Percentiles rank a stretch among this genome's conserved stretches.
Evolutionary conservation across 2,329 filamentous ascomycete species (phyloP).

Genomic region (Graphiopsis chlorocephala): DNA sequence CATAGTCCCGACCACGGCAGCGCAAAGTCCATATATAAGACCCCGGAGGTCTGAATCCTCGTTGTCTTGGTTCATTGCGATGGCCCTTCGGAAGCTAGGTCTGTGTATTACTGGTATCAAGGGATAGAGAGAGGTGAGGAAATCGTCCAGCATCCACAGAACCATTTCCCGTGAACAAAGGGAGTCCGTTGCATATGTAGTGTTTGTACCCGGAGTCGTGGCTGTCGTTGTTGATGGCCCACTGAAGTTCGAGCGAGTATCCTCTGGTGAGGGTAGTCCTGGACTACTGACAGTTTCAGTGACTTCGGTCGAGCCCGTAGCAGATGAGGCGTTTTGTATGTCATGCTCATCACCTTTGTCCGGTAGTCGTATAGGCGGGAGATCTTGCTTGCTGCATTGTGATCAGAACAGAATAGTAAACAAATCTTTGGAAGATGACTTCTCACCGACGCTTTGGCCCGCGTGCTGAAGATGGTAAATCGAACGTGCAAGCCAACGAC

Average conservation of each 20-base stretch:
- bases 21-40: slow-evolving; percentile 6
- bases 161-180: slow-evolving; percentile 9
- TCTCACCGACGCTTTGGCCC: slow-evolving; percentile 13
- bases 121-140: slow-evolving; percentile 4
- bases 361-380: neutral
- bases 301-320: neutral
- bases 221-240: neutral
- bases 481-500: slow-evolving; percentile 12
- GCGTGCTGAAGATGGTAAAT: slow-evolving; percentile 6
- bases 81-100: slow-evolving; percentile 4
- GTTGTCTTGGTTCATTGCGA: slow-evolving; percentile 2
- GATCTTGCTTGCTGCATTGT: neutral
- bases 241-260: neutral
- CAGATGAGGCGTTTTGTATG: neutral
- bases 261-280: neutral
- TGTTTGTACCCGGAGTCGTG: neutral
- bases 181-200: neutral
- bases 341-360: neutral
- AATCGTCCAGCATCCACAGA: slow-evolving; percentile 14
- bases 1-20: slow-evolving; percentile 6
- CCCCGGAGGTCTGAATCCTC: slow-evolving; percentile 8
- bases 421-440: neutral
- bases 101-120: slow-evolving; percentile 12
- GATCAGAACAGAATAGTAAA: neutral
- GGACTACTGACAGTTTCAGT: neutral